Base-by-base conservation (phyloP, 495 filamentous ascomycete genomes). In the Neurospora sp. region DNA sequence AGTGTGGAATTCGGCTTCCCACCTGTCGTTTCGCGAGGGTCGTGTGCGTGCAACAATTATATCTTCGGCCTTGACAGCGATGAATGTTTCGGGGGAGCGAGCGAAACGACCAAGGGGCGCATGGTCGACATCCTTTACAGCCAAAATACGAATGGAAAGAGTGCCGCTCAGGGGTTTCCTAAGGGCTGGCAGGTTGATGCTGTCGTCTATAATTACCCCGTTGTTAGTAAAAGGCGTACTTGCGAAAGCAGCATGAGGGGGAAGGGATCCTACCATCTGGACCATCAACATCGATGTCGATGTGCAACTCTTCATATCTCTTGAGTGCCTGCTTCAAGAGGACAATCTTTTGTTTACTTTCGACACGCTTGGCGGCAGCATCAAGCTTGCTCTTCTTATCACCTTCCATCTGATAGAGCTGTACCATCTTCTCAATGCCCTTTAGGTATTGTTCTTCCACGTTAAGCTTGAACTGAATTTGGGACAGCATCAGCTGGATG, bases 381-480 rank as follows among this genome's bases (percentile, higher is more conserved):
- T 99, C 96, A 71, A 92, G 89, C 77, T 90, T 93, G 83, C 94
- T 97, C 85, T 97, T 98, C 74, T 93, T 90, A 78, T 99, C 96
- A n/a, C 96, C 95, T 82, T 98, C 96, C 84, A 98, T 94, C 81
- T 96, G 91, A 79, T 99, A 99, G 60, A 98, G 87, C 81, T 94
- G 93, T 54, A 97, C 93, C 96, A 99, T 99, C 86, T 99, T 99
- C 83, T 99, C 96, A 76, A 99, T 95, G 74, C 96, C 96, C 75
- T 96, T 96, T 77, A 98, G 96, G 84, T 99, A 99, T 83, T 99
- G 96, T 79, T 98, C 97, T 84, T 99, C 96, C 44, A 99, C 96
- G 78, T 95, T 98, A 69, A 98, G 85, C 84, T 99, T 99, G 84
- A 99, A 99, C 83, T 98, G 94, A 74, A 99, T 89, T 82, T 99